Evolutionary conservation across 306 rosid species (phyloP).

Genomic region (Dicorynia guianensis): DNA sequence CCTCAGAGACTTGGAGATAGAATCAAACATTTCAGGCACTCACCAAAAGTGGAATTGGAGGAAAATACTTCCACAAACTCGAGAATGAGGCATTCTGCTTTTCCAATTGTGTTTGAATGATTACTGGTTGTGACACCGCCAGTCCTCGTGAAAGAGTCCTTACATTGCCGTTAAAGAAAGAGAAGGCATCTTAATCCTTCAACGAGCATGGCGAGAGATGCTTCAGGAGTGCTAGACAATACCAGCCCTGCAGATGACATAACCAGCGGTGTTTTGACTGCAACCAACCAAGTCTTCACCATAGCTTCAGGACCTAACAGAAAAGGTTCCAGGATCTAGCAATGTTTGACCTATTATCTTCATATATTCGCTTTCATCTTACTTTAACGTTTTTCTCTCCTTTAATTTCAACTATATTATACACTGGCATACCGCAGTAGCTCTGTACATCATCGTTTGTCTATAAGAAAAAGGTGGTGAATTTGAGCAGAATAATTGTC

Average conservation of each 20-base stretch:
- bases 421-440: conserved; percentile 12
- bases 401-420: too few species aligned
- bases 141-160: conserved; percentile 50
- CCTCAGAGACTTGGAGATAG: too few species aligned
- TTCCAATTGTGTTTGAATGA: conserved; percentile 41
- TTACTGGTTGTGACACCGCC: conserved; percentile 42
- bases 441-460: too few species aligned
- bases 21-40: too few species aligned
- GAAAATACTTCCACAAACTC: conserved; percentile 10
- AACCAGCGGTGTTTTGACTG: conserved; percentile 38
- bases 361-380: not conserved
- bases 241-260: not conserved
- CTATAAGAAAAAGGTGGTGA: too few species aligned
- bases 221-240: too few species aligned
- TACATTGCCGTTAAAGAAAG: conserved; percentile 31
- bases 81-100: conserved; percentile 51
- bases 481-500: not conserved
- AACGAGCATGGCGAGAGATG: too few species aligned
- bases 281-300: conserved; percentile 46
- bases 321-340: conserved; percentile 55
- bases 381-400: not conserved
- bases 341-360: conserved; percentile 17
- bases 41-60: conserved; percentile 3
- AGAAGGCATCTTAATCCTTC: conserved; percentile 3
- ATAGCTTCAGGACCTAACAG: conserved; percentile 86